Evolutionary conservation across 192 early-diverging fungal species (phyloP).

Genomic region (Coemansia sp.): DNA sequence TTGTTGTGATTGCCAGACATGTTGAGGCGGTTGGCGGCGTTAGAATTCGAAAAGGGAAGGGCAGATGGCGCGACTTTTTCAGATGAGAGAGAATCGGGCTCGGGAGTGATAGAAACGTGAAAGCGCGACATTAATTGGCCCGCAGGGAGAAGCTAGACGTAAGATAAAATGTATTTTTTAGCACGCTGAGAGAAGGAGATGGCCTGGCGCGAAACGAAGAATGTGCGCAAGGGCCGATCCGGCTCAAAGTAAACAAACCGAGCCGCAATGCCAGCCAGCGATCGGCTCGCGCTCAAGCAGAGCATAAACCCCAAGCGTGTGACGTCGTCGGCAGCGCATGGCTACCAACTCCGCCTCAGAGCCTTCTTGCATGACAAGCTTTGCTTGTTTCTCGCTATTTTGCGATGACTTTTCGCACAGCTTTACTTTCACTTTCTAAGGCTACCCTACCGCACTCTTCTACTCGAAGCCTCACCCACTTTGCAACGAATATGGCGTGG

Average conservation of each 20-base stretch:
- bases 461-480: background rate
- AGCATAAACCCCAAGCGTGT: too few relatives aligned
- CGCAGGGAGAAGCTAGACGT: background rate
- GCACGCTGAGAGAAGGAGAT: background rate
- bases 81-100: constrained; percentile 46
- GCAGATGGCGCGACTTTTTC: constrained; percentile 19
- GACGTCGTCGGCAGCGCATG: too few relatives aligned
- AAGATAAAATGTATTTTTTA: too few relatives aligned
- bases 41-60: constrained; percentile 25
- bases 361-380: background rate
- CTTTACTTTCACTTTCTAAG: background rate
- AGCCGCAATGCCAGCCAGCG: too few relatives aligned
- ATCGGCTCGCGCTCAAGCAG: too few relatives aligned
- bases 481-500: constrained; percentile 59
- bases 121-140: constrained; percentile 53
- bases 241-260: too few relatives aligned
- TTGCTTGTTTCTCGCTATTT: background rate
- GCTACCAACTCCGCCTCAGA: too few relatives aligned
- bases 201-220: too few relatives aligned
- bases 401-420: background rate
- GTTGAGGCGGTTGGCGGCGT: constrained; percentile 11
- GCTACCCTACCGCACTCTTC: background rate
- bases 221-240: too few relatives aligned
- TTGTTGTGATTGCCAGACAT: constrained; percentile 55
- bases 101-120: constrained; percentile 55